Evolutionary conservation across 345 rosid species (phyloP).

Genomic region (Corymbia maculata): DNA sequence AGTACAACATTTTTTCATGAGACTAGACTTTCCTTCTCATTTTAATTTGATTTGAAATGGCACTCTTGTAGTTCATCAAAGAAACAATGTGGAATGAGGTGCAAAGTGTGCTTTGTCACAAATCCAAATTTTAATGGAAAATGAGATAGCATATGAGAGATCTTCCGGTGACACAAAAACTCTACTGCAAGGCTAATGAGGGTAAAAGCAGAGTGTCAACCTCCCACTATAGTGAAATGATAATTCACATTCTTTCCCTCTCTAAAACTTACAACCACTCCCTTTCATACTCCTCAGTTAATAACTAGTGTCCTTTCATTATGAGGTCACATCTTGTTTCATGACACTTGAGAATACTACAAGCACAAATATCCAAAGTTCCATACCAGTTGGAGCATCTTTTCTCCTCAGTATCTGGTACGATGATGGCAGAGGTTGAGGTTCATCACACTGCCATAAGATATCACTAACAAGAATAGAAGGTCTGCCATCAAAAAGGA

Average conservation of each 20-base stretch:
- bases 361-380: background rate
- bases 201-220: background rate
- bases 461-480: slow-evolving; percentile 70
- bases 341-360: background rate
- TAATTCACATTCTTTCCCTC: background rate
- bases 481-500: slow-evolving; percentile 35
- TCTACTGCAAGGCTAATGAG: background rate
- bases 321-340: background rate
- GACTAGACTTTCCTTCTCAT: background rate
- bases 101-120: background rate
- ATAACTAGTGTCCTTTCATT: background rate
- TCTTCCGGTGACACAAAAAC: background rate
- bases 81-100: background rate
- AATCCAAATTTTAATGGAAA: background rate
- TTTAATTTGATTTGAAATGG: background rate
- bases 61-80: background rate
- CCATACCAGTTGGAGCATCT: slow-evolving; percentile 37
- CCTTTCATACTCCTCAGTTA: background rate
- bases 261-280: background rate
- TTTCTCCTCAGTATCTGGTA: slow-evolving; percentile 42
- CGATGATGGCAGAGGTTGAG: slow-evolving; percentile 16
- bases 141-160: background rate
- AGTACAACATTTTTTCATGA: background rate
- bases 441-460: slow-evolving; percentile 37
- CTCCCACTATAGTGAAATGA: background rate